Evolutionary conservation across 1,284 basidiomycete genomes (phyloP), one percentile per base, ranked within the genome.

Genomic region (Heterobasidion annosum): DNA sequence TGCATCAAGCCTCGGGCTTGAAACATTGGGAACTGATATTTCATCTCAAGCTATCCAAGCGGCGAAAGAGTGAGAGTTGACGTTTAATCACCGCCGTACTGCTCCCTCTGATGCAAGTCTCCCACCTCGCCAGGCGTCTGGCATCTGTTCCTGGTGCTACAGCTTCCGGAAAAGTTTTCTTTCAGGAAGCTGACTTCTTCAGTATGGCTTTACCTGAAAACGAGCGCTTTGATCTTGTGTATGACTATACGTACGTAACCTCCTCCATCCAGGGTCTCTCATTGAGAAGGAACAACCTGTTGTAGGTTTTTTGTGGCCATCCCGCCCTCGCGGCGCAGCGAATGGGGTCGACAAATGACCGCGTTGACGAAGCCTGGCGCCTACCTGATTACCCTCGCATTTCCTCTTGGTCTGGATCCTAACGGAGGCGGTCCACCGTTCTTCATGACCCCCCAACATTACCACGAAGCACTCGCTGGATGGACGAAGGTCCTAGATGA

Each of bases 221-320:
- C 15, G 66, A 74, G 40, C 63, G 63, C 12, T 84, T 78, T 58
- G 79, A 83, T 58, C 60, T 88, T 9, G 70, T 85, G 9, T 83
- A 82, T 59, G 85, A 88, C 63, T 84, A 85, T 62, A 86, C 84
- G 83, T 85, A 58, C 55, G 80, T 72, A 13, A 25, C 3, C 25
- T 4, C 25, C 4, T 25, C 4, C 25, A 25, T 25, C 4, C 4
- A 25, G 25, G 25, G 3, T 25, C 25, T 25, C 25, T 40, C 12
- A 7, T n/a, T 8, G 37, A 40, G 37, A n/a, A 40, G 10, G 37
- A 40, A 7, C 37, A 5, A n/a, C n/a, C 8, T 40, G 7, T 18
- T 12, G 7, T 57, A 87, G 84, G 0, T 88, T 88, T 67, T 86
- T 88, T 58, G 83, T 84, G 40, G 85, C 86, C 0, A 81, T 89